A percentile compares a stretch with the other conserved stretches of the same genome.
phyloP scores from a whole-genome alignment of 805 yeast genomes.

The Hanseniaspora hatyaiensis region DNA sequence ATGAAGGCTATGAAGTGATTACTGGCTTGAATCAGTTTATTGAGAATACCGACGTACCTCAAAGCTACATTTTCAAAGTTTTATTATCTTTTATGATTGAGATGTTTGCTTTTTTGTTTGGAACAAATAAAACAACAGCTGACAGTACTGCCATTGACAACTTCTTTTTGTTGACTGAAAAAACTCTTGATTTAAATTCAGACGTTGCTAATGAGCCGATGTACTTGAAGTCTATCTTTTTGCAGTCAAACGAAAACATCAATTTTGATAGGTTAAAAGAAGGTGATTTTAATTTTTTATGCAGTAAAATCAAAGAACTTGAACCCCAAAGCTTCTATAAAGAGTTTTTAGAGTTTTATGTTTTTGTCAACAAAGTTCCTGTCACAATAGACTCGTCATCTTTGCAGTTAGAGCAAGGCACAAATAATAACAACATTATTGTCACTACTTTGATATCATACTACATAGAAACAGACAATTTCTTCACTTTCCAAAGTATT shows the following conservation, averaged over 20 bases:
- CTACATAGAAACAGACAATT: constrained; percentile 13
- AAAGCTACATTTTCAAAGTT: background rate
- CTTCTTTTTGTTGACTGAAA: background rate
- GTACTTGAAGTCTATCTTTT: background rate
- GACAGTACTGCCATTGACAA: background rate
- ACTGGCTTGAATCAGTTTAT: background rate
- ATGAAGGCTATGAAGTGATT: background rate
- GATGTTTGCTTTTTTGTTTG: background rate
- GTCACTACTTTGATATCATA: background rate
- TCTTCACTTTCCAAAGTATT: background rate
- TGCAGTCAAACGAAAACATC: background rate
- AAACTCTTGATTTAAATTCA: background rate
- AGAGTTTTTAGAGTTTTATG: constrained; percentile 3
- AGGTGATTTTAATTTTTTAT: background rate
- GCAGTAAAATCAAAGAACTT: background rate
- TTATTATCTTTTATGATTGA: constrained; percentile 3
- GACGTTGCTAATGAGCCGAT: background rate
- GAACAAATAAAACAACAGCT: no score
- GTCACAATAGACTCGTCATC: background rate
- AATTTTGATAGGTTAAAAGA: background rate
- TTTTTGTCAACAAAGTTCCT: background rate
- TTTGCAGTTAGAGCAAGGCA: no score
- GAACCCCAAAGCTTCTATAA: background rate
- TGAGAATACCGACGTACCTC: background rate
- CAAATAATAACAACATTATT: background rate